Evolutionary conservation across 192 early-diverging fungal species (phyloP).

Genomic region (Entomortierella chlamydospora): DNA sequence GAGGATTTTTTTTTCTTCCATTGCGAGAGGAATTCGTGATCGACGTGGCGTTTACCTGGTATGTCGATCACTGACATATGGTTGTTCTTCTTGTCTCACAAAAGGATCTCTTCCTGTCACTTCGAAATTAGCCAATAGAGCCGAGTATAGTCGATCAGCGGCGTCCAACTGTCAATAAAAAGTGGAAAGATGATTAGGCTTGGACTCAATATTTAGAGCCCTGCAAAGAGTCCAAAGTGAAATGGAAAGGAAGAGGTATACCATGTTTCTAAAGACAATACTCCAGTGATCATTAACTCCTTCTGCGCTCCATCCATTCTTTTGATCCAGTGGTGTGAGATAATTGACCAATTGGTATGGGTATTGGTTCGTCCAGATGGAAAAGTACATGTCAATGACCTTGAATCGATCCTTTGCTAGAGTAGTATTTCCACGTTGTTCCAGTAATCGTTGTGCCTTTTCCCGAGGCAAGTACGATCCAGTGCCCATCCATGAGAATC

Average conservation of each 20-base stretch:
- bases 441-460: constrained; percentile 63
- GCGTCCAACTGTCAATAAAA: constrained; percentile 60
- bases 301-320: constrained; percentile 56
- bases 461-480: constrained; percentile 61
- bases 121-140: constrained; percentile 52
- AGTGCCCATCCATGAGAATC: constrained; percentile 64
- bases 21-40: no score
- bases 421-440: constrained; percentile 60
- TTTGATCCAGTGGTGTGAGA: constrained; percentile 55
- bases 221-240: not conserved
- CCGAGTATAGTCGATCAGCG: constrained; percentile 56
- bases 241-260: not conserved
- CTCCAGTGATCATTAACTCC: constrained; percentile 59
- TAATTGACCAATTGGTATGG: constrained; percentile 66
- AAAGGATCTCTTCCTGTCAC: constrained; percentile 59
- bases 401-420: constrained; percentile 60
- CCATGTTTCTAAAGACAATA: constrained; percentile 61
- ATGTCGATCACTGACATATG: constrained; percentile 57
- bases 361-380: constrained; percentile 71
- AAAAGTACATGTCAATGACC: constrained; percentile 66
- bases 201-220: not conserved
- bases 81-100: constrained; percentile 55
- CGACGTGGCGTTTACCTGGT: constrained; percentile 32
- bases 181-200: not conserved
- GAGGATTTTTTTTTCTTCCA: no score